These are phyloP conservation scores for Pontederia crassipes DNA, from an alignment of 176 grass and related monocot genomes.

Conservation along the genomic window DNA sequence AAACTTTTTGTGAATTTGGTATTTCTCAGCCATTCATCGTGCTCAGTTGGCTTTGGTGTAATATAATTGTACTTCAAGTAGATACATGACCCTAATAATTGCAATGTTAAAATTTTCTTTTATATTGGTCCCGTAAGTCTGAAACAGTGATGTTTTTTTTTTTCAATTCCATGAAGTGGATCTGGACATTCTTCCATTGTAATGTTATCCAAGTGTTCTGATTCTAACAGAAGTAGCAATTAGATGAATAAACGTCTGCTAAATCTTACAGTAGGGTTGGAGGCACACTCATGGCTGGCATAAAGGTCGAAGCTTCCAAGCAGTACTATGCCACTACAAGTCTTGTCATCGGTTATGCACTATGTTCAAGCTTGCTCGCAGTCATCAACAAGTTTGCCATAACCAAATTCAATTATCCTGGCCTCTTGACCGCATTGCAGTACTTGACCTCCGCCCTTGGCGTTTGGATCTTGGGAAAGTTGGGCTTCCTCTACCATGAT, in stretches of 20 bases:
- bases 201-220: too few relatives aligned
- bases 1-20: too few relatives aligned
- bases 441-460: constrained; percentile 5
- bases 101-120: too few relatives aligned
- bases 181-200: too few relatives aligned
- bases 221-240: too few relatives aligned
- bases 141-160: too few relatives aligned
- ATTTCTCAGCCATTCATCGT: too few relatives aligned
- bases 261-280: not conserved
- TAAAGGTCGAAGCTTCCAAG: constrained; percentile 1
- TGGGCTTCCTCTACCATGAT: constrained; percentile 10
- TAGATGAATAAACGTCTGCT: not conserved
- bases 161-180: too few relatives aligned
- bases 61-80: too few relatives aligned
- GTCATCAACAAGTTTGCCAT: constrained; percentile 21
- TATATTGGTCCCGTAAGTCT: too few relatives aligned
- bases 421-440: constrained; percentile 16
- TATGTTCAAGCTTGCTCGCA: constrained; percentile 17
- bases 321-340: constrained; percentile 10
- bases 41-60: too few relatives aligned
- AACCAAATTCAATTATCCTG: constrained; percentile 16
- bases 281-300: not conserved
- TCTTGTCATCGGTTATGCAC: constrained; percentile 15
- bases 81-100: too few relatives aligned
- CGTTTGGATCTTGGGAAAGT: constrained; percentile 15